Evolutionary conservation across 2,329 filamentous ascomycete genomes (phyloP), one percentile per base, ranked within the genome.

Genomic region (Phyllosticta citrichinensis): DNA sequence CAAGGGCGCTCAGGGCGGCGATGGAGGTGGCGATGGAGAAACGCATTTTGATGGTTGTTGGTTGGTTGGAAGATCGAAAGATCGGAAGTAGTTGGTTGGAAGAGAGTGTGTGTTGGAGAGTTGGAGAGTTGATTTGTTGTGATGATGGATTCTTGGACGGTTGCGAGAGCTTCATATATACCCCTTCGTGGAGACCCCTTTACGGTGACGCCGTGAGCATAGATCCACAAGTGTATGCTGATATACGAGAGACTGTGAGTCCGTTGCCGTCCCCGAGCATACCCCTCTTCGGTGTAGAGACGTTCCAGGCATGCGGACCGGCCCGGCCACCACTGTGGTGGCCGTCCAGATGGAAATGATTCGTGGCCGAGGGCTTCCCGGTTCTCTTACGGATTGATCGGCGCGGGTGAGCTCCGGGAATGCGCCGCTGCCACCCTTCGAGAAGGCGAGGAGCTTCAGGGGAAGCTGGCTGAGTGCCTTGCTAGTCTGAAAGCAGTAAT

Each of bases 41-140:
- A 64, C 69, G 69, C 74, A 75, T 75, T 58, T 70, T 75, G 73
- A 71, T 68, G 67, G 68, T 67, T 63, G 63, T 66, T 66, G 66
- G 68, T 69, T 71, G 68, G 66, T 40, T 12, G 33, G 33, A 40
- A 17, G 33, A 40, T 40, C 33, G 33, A 40, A 40, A 40, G 33
- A 40, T 40, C 33, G 33, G 14, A 40, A 17, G 33, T 40, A 40
- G 33, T 40, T 40, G 33, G 33, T 14, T 40, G 33, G 33, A 14
- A 40, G 33, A 40, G 33, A 33, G 10, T 40, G 33, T 40, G 33
- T 1, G 11, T 40, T 12, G 33, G 33, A 40, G 10, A 17, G 11
- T 40, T 12, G 33, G 33, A 40, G 10, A 17, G 33, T 40, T 17
- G 33, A 40, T 5, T 40, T 40, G 33, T 40, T 40, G 33, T 40